These are phyloP conservation scores for Auricularia heimuer DNA, from an alignment of 768 basidiomycete species.

Conservation along the genomic window DNA sequence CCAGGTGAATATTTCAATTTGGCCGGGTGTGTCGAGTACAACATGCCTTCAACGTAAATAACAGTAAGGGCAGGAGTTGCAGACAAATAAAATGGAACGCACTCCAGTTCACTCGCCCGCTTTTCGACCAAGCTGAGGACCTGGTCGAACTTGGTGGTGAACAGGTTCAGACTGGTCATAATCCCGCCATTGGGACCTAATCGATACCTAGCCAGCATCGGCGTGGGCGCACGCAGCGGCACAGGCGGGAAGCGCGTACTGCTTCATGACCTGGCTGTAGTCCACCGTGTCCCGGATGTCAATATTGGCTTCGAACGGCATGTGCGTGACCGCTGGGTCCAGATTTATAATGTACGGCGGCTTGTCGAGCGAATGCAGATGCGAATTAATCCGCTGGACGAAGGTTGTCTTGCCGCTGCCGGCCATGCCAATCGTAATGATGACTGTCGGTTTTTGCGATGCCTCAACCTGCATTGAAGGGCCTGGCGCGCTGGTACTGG, in stretches of 20 bases:
- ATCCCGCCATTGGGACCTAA: constrained; percentile 98
- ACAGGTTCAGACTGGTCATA: constrained; percentile 90
- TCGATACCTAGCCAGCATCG: constrained; percentile 61
- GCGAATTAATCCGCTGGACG: constrained; percentile 87
- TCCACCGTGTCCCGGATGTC: constrained; percentile 97
- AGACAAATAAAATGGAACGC: constrained; percentile 21
- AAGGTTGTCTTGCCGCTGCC: constrained; percentile 97
- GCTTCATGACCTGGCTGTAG: constrained; percentile 98
- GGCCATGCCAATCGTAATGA: constrained; percentile 93
- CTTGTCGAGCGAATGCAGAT: constrained; percentile 62
- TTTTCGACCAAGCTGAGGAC: constrained; percentile 89
- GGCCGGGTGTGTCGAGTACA: constrained; percentile 93
- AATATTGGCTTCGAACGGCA: constrained; percentile 93
- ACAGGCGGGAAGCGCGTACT: constrained; percentile 51
- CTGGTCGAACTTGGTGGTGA: constrained; percentile 98
- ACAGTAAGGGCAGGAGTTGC: not conserved
- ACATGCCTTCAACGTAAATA: constrained; percentile 53
- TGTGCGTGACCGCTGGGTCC: constrained; percentile 86
- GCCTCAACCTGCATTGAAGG: not conserved
- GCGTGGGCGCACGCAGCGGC: constrained; percentile 10
- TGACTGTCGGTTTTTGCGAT: constrained; percentile 51
- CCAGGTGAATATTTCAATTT: constrained; percentile 99
- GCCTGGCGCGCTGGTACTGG: too few species aligned
- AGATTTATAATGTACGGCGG: constrained; percentile 96
- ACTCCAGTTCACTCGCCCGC: constrained; percentile 82